A percentile compares a stretch with the other conserved stretches of the same genome.
These are phyloP conservation scores for Hepatocystis sp. DNA, from an alignment of 169 alveolate species.

Conservation along the genomic window DNA sequence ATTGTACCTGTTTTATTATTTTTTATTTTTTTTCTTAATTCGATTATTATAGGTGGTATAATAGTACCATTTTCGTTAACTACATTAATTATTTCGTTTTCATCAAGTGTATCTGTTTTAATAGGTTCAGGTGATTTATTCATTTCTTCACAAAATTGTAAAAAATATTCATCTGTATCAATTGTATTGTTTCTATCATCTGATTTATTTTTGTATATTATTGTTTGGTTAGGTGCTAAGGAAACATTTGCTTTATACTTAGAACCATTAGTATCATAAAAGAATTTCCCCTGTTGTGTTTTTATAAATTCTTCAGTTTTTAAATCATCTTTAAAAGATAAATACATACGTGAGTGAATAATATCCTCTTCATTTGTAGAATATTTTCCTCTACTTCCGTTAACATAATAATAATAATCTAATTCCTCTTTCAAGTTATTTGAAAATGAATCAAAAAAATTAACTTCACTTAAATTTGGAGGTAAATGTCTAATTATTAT, in stretches of 20 bases:
- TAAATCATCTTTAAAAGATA: slow-evolving; percentile 75
- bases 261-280: slow-evolving; percentile 55
- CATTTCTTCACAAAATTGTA: slow-evolving; percentile 74
- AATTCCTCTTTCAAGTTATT: slow-evolving; percentile 68
- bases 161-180: slow-evolving; percentile 68
- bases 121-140: slow-evolving; percentile 24
- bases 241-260: slow-evolving; percentile 61
- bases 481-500: slow-evolving; percentile 66
- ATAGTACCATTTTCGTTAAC: slow-evolving; percentile 48
- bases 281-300: slow-evolving; percentile 67
- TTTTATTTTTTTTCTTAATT: slow-evolving; percentile 40
- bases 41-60: slow-evolving; percentile 22
- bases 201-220: slow-evolving; percentile 42
- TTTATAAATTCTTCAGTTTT: slow-evolving; percentile 68
- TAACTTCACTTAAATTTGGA: slow-evolving; percentile 69
- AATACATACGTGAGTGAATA: slow-evolving; percentile 61
- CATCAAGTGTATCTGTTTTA: slow-evolving; percentile 42
- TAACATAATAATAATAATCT: slow-evolving; percentile 74
- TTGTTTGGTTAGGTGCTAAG: slow-evolving; percentile 62
- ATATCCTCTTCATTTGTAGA: slow-evolving; percentile 42
- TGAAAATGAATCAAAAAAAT: slow-evolving; percentile 71
- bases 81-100: slow-evolving; percentile 58
- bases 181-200: slow-evolving; percentile 65
- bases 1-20: neutral
- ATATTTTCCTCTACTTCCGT: slow-evolving; percentile 39